Evolutionary conservation across 352 stramenopile genomes (phyloP).

Genomic region (Pythium utonaiense): DNA sequence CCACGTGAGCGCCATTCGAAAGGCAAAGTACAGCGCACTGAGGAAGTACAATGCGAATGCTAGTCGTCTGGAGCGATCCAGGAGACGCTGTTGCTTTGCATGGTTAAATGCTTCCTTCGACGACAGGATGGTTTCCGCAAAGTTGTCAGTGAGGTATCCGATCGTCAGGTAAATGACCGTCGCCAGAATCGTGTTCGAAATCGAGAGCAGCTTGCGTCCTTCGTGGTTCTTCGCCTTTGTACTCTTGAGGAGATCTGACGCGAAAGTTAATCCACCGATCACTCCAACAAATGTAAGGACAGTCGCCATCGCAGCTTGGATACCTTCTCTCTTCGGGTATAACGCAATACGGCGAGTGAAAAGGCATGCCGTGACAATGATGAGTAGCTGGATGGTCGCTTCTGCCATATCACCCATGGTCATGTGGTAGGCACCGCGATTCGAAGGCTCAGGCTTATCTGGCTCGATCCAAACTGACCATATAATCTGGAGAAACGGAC

Average conservation of each 20-base stretch:
- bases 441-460: not conserved
- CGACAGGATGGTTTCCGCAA: slow-evolving; percentile 18
- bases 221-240: not conserved
- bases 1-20: slow-evolving; percentile 28
- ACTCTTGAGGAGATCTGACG: slow-evolving; percentile 22
- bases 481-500: slow-evolving; percentile 10
- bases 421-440: not conserved
- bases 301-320: slow-evolving; percentile 25
- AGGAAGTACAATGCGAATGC: slow-evolving; percentile 14
- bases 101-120: slow-evolving; percentile 8
- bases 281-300: slow-evolving; percentile 13
- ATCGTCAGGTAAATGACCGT: slow-evolving; percentile 28
- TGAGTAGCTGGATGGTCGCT: slow-evolving; percentile 12
- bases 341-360: slow-evolving; percentile 22
- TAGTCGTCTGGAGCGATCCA: slow-evolving; percentile 4
- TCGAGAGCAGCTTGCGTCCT: slow-evolving; percentile 23
- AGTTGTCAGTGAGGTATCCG: slow-evolving; percentile 34
- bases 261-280: slow-evolving; percentile 20
- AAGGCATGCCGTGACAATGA: slow-evolving; percentile 18
- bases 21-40: slow-evolving; percentile 19
- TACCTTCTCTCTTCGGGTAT: slow-evolving; percentile 14
- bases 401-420: slow-evolving; percentile 6
- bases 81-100: not conserved
- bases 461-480: slow-evolving; percentile 20
- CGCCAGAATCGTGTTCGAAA: slow-evolving; percentile 29